These are phyloP conservation scores for Sporothrix euskadiensis DNA, from an alignment of 2,329 filamentous ascomycete genomes.

Conservation along the genomic window DNA sequence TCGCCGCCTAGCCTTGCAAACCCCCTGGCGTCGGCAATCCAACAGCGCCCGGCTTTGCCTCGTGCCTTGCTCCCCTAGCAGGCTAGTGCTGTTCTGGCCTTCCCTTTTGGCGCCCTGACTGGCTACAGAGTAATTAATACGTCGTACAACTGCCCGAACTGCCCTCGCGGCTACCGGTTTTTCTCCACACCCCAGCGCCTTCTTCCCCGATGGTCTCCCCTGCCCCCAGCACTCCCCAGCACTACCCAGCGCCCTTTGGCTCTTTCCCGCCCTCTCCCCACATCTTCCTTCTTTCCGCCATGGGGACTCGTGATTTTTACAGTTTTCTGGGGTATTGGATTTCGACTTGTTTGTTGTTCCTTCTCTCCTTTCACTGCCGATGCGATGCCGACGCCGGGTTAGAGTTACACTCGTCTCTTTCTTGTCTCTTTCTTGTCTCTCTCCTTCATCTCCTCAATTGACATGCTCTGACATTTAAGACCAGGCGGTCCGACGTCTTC, in stretches of 20 bases:
- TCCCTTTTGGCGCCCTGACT: background rate
- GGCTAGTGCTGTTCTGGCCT: background rate
- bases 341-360: background rate
- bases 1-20: background rate
- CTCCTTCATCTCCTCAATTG: background rate
- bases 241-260: background rate
- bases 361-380: background rate
- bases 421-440: background rate
- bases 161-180: background rate
- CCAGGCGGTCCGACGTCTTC: background rate
- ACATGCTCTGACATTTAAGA: conserved; percentile 20
- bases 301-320: background rate
- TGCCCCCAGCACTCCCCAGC: background rate
- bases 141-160: background rate
- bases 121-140: no score
- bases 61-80: background rate
- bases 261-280: background rate
- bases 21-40: background rate
- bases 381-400: conserved; percentile 5
- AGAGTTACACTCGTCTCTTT: background rate
- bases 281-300: background rate
- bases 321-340: background rate
- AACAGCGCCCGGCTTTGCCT: background rate
- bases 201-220: no score
- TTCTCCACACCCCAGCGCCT: conserved; percentile 10